Percentiles rank a stretch among this genome's conserved stretches.
These are phyloP conservation scores for Eucalyptus viminalis DNA, from an alignment of 345 rosid genomes.

Conservation along the genomic window DNA sequence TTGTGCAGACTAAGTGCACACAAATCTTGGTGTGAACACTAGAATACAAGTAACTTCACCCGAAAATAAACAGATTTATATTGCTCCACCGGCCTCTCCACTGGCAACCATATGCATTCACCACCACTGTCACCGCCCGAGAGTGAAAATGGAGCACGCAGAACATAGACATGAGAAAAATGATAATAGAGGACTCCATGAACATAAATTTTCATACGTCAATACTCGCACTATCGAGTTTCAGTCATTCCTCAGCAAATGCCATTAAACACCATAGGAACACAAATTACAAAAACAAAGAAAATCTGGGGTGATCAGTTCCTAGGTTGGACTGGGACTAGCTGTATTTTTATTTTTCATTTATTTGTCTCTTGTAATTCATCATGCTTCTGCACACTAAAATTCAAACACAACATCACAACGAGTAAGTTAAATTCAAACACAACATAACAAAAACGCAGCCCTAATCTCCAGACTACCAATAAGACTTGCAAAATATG, in stretches of 20 bases:
- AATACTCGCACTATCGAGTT: background rate
- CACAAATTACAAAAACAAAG: background rate
- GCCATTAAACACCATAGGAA: background rate
- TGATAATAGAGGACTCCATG: background rate
- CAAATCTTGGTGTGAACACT: background rate
- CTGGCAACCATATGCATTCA: background rate
- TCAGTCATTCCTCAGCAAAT: background rate
- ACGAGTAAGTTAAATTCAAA: background rate
- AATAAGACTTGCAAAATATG: background rate
- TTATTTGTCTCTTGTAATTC: too few species aligned
- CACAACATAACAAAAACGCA: background rate
- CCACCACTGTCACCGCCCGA: background rate
- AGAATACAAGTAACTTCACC: background rate
- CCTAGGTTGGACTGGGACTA: background rate
- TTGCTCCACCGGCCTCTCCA: background rate
- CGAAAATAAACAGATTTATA: too few species aligned
- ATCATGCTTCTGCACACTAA: too few species aligned
- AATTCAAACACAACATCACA: background rate
- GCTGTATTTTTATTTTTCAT: background rate
- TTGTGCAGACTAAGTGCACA: background rate
- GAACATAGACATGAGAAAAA: background rate
- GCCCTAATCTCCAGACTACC: background rate
- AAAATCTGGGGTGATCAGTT: background rate
- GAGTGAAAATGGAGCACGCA: background rate
- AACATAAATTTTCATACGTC: background rate